A percentile compares a stretch with the other conserved stretches of the same genome.
Evolutionary conservation across 345 rosid species (phyloP).

Genomic region (Ricinus communis): DNA sequence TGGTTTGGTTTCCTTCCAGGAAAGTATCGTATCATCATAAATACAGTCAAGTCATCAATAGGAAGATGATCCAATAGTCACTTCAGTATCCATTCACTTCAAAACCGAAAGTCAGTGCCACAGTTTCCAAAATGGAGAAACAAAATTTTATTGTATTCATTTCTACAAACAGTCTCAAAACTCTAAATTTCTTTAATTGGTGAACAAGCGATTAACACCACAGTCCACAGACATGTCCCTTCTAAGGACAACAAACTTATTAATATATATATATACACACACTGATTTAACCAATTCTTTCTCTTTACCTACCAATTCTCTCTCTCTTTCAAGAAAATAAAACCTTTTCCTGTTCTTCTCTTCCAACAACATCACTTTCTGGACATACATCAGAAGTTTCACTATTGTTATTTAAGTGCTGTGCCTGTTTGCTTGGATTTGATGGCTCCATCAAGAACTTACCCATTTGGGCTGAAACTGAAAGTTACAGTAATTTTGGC

Average conservation of each 20-base stretch:
- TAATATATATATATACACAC: background rate
- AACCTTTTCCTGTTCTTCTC: background rate
- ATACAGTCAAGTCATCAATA: background rate
- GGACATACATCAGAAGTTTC: background rate
- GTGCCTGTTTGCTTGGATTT: background rate
- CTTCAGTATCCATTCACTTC: slow-evolving; percentile 13
- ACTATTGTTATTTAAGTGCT: background rate
- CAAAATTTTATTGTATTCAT: background rate
- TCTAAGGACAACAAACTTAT: slow-evolving; percentile 25
- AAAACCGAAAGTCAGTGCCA: slow-evolving; percentile 26
- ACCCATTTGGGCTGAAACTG: slow-evolving; percentile 19
- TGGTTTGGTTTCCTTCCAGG: too few species aligned
- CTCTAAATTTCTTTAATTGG: slow-evolving; percentile 22
- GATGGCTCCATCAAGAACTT: slow-evolving; percentile 29
- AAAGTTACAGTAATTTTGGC: slow-evolving; percentile 24
- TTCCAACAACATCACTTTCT: background rate
- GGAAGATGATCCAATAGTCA: slow-evolving; percentile 17
- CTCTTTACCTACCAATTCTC: background rate
- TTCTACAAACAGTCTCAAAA: slow-evolving; percentile 16
- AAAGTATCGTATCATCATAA: too few species aligned
- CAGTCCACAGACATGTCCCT: slow-evolving; percentile 42
- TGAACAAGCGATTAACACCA: slow-evolving; percentile 14
- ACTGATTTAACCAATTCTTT: background rate
- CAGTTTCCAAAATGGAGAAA: slow-evolving; percentile 36
- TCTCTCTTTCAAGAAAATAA: background rate